Evolutionary conservation across 2,329 filamentous ascomycete genomes (phyloP), one percentile per base, ranked within the genome.

Genomic region (Talaromyces islandicus): DNA sequence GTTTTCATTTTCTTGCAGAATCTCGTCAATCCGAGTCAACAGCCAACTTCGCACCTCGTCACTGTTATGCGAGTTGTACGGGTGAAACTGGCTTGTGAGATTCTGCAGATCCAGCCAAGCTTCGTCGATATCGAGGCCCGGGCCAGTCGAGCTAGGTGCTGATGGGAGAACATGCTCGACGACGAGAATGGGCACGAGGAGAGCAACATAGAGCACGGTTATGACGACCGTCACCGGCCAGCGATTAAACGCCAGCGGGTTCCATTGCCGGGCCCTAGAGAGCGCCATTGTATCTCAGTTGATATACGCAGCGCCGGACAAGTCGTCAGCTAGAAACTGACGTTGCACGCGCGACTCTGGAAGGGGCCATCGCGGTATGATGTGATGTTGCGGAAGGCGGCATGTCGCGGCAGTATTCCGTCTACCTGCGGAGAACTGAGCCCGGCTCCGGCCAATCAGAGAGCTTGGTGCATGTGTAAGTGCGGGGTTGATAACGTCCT

Each of bases 61-160:
- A 71, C 97, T 97, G 62, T 85, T 81, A 61, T 82, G 87, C 66
- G 89, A 92, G 76, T 96, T 97, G 78, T 91, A 96, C 0, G 94
- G 93, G 71, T 96, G 94, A 70, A 89, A 94, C 1, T 82, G 81
- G 64, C 81, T 81, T 35, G 89, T 93, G 54, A 99, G 81, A 59
- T 81, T 78, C 62, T 91, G 85, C 32, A 99, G 80, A 71, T 97
- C 92, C 12, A 81, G 76, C 92, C 92, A 97, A 41, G 93, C 91
- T 75, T 95, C 87, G 2, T 88, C 88, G 57, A 97, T 77, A 69
- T 96, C 91, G 68, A 95, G 78, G 19, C 91, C 92, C 9, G 78
- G 70, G 41, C 83, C 83, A 6, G 77, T 68, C 43, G 82, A 78
- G 41, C 80, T 75, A 0, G 90, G 88, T 55, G 86, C 82, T 21